Evolutionary conservation across 1,284 basidiomycete species (phyloP), one percentile per base, ranked within the genome.

Genomic region (Phylloboletellus chloephorus): DNA sequence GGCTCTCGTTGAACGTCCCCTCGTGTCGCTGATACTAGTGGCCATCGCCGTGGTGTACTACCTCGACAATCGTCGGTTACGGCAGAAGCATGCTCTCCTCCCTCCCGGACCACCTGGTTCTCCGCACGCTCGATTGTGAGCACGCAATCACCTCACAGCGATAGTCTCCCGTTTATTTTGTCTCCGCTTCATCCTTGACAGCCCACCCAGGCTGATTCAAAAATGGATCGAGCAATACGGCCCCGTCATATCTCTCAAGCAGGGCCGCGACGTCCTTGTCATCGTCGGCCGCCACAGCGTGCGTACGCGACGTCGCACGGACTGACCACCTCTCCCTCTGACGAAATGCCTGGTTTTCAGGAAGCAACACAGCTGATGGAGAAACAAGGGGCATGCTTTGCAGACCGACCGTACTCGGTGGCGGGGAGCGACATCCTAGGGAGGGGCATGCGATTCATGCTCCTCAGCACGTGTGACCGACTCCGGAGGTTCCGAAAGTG

Each of bases 361-460:
- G 72, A 71, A 13, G 74, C 76, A 0, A 63, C 72, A 1, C 71
- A 76, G 6, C 66, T 78, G 39, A 65, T 79, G 66, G 76, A 78
- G 54, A 73, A 73, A 47, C 67, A 76, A 39, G 73, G 74, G 0
- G 69, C 68, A 0, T 52, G 51, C 5, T 63, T 72, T 11, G 67
- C 67, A 0, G 76, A 79, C 49, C 53, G 76, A 19, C 76, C 76
- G 1, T 51, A 55, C 1, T 67, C 64, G 4, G 69, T 77, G 8
- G 65, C 74, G 3, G 75, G 67, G 1, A 68, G 69, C 5, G 72
- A 75, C 31, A 69, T 72, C 0, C 62, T 77, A 8, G 50, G 55
- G 5, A 40, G 47, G 7, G 57, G 57, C 2, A 61, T 61, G 57
- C 46, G 55, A 8, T 61, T 57, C 32, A 54, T 57, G 44, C 37